These are phyloP conservation scores for Quercus variabilis DNA, from an alignment of 306 rosid species.

Conservation along the genomic window DNA sequence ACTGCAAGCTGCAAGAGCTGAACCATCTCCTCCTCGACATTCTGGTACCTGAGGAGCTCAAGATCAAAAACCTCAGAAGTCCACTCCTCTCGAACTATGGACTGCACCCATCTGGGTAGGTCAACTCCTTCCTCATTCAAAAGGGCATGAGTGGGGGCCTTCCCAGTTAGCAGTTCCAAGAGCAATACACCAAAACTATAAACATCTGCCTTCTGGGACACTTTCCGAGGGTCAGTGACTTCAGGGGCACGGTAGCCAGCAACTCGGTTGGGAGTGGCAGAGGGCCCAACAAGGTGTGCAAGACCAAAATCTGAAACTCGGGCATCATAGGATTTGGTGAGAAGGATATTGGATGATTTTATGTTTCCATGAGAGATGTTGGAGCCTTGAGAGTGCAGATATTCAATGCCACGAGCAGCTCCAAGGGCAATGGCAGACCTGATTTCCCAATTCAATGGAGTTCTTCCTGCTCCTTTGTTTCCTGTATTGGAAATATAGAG, in stretches of 20 bases:
- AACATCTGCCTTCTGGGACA: constrained; percentile 65
- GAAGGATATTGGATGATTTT: constrained; percentile 62
- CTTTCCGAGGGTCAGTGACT: constrained; percentile 61
- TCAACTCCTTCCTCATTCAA: constrained; percentile 70
- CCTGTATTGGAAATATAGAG: constrained; percentile 30
- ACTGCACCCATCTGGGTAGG: constrained; percentile 74
- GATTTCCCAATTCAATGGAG: constrained; percentile 63
- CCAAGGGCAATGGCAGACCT: constrained; percentile 60
- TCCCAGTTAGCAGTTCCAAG: constrained; percentile 67
- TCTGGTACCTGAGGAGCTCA: constrained; percentile 53
- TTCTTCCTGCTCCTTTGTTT: constrained; percentile 60
- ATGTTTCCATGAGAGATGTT: constrained; percentile 62
- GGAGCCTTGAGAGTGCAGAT: constrained; percentile 58
- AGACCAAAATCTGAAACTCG: constrained; percentile 66
- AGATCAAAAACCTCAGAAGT: constrained; percentile 61
- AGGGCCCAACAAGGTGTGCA: constrained; percentile 64
- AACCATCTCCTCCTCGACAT: constrained; percentile 65
- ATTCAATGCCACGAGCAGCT: constrained; percentile 56
- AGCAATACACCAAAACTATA: constrained; percentile 67
- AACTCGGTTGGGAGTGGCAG: constrained; percentile 55
- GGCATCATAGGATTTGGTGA: constrained; percentile 55
- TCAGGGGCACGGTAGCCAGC: constrained; percentile 70
- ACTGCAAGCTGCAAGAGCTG: constrained; percentile 60
- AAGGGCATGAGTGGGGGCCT: constrained; percentile 59
- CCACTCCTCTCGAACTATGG: constrained; percentile 65